Evolutionary conservation across 495 filamentous ascomycete genomes (phyloP).

Genomic region (Penicillium robsamsonii): DNA sequence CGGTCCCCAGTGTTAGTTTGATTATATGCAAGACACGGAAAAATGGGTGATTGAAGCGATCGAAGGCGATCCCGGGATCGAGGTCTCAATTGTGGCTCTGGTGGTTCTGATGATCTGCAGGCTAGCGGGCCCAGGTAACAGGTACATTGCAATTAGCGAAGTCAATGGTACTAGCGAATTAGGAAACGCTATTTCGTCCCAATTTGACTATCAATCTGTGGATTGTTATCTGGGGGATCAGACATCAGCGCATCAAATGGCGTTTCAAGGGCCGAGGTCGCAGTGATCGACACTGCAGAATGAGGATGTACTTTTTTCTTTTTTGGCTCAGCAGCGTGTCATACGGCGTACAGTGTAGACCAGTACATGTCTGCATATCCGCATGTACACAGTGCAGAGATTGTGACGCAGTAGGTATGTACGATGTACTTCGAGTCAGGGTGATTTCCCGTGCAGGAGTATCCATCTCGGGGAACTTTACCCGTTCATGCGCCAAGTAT

Average conservation of each 20-base stretch:
- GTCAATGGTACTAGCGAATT: background rate
- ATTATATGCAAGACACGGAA: constrained; percentile 23
- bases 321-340: constrained; percentile 1
- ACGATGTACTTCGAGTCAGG: background rate
- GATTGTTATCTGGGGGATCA: constrained; percentile 1
- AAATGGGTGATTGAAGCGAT: background rate
- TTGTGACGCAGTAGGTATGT: constrained; percentile 3
- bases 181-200: background rate
- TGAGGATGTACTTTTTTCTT: constrained; percentile 3
- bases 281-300: constrained; percentile 14
- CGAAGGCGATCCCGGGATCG: constrained; percentile 11
- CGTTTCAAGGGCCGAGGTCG: constrained; percentile 2
- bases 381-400: background rate
- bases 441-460: constrained; percentile 16
- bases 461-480: constrained; percentile 21
- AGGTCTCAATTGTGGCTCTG: constrained; percentile 7
- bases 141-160: background rate
- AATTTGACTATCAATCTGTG: constrained; percentile 5
- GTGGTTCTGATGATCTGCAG: constrained; percentile 12
- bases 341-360: constrained; percentile 3
- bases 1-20: constrained; percentile 13
- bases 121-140: background rate
- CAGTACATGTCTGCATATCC: background rate
- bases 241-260: constrained; percentile 3
- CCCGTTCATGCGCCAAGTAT: constrained; percentile 16